Percentiles rank a stretch among this genome's conserved stretches.
These are phyloP conservation scores for Gypsophila paniculata DNA, from an alignment of 179 eudicot genomes.

Conservation along the genomic window DNA sequence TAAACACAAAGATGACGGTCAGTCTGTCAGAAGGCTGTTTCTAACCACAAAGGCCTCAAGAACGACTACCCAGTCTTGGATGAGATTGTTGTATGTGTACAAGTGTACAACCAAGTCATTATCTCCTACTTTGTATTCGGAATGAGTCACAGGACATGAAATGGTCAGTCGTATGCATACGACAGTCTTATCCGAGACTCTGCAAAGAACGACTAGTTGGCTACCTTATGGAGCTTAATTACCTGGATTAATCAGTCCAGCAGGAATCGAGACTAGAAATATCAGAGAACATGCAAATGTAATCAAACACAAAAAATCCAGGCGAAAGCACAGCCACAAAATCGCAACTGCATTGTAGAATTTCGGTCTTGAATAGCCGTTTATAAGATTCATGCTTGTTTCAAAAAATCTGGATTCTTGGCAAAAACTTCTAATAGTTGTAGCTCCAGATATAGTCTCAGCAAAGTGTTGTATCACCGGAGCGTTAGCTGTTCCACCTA, in stretches of 20 bases:
- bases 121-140: too few species aligned
- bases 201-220: too few species aligned
- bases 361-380: constrained; percentile 57
- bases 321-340: constrained; percentile 75
- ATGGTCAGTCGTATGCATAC: too few species aligned
- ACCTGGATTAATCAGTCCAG: constrained; percentile 77
- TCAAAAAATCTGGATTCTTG: constrained; percentile 64
- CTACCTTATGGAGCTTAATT: background rate
- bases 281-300: constrained; percentile 59
- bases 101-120: too few species aligned
- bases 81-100: too few species aligned
- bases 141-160: too few species aligned
- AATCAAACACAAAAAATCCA: constrained; percentile 60
- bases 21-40: constrained; percentile 11
- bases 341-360: constrained; percentile 61
- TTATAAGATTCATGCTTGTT: constrained; percentile 46
- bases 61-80: too few species aligned
- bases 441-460: constrained; percentile 75
- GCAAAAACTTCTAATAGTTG: constrained; percentile 75
- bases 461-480: constrained; percentile 79
- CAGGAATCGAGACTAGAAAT: constrained; percentile 62
- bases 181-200: too few species aligned
- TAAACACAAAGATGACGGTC: background rate
- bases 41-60: background rate
- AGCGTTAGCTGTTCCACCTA: constrained; percentile 71